phyloP scores from a whole-genome alignment of 495 filamentous ascomycete genomes.

The Talaromyces stipitatus region DNA sequence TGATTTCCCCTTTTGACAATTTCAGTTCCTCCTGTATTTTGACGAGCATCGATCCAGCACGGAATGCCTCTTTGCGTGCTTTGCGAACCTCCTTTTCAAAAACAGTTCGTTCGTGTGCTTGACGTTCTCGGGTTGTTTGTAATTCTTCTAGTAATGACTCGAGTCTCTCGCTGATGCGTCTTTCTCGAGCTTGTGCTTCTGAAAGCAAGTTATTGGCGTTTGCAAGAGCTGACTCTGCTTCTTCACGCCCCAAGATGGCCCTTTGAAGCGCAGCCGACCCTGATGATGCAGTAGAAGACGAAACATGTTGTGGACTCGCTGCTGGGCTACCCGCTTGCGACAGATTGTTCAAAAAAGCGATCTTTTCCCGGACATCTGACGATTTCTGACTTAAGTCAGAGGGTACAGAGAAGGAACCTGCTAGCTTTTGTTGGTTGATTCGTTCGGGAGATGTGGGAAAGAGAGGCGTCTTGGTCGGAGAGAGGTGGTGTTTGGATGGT shows the following conservation, averaged over 20 bases:
- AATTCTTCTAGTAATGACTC: constrained; percentile 76
- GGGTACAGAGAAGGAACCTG: constrained; percentile 46
- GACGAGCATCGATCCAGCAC: constrained; percentile 64
- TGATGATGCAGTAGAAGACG: constrained; percentile 12
- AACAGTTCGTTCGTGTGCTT: constrained; percentile 60
- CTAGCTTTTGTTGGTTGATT: constrained; percentile 60
- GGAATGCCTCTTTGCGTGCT: constrained; percentile 79
- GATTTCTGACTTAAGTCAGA: constrained; percentile 32
- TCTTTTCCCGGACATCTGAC: constrained; percentile 81
- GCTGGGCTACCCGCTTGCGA: constrained; percentile 51
- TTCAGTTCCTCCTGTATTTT: constrained; percentile 82
- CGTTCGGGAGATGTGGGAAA: constrained; percentile 72
- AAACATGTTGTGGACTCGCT: constrained; percentile 36
- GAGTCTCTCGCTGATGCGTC: constrained; percentile 66
- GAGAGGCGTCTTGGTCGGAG: constrained; percentile 55
- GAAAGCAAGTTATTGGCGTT: constrained; percentile 58
- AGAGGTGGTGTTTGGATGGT: constrained; percentile 25
- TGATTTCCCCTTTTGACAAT: constrained; percentile 47
- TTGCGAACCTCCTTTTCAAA: constrained; percentile 82
- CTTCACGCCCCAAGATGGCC: constrained; percentile 76
- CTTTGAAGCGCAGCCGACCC: constrained; percentile 68
- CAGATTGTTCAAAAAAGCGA: constrained; percentile 73
- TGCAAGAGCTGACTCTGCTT: constrained; percentile 51
- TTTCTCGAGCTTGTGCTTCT: constrained; percentile 65
- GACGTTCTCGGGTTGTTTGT: constrained; percentile 64